Percentiles rank a stretch among this genome's conserved stretches.
These are phyloP conservation scores for Paecilomyces sp. DNA, from an alignment of 2,329 filamentous ascomycete species.

Conservation along the genomic window DNA sequence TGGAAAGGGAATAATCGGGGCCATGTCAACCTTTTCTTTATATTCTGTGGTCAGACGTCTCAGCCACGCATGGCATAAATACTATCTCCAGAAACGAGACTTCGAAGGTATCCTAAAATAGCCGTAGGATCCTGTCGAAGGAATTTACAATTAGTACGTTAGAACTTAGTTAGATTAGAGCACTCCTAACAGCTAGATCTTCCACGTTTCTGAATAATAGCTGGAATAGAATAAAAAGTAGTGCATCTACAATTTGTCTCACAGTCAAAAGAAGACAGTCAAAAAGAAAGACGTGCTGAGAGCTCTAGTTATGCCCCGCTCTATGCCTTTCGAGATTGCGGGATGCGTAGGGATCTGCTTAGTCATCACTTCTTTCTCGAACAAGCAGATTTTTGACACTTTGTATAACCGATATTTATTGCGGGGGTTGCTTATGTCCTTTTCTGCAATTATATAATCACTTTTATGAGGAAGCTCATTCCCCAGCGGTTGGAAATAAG, in stretches of 20 bases:
- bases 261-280: background rate
- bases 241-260: background rate
- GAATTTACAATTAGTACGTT: background rate
- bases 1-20: too few relatives aligned
- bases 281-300: background rate
- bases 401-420: background rate
- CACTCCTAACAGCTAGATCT: background rate
- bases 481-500: background rate
- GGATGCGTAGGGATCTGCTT: slow-evolving; percentile 3
- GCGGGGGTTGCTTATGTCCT: background rate
- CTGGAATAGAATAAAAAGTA: background rate
- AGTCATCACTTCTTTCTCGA: slow-evolving; percentile 8
- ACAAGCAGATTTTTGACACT: background rate
- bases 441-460: background rate
- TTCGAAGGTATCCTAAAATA: too few relatives aligned
- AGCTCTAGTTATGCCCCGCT: background rate
- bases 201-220: background rate
- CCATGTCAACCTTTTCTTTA: too few relatives aligned
- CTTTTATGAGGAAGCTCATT: background rate
- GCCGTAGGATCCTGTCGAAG: too few relatives aligned
- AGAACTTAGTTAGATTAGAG: background rate
- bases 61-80: too few relatives aligned
- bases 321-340: background rate
- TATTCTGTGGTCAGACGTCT: too few relatives aligned
- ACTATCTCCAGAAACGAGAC: too few relatives aligned